Conservation (phyloP, 1,139 yeast species). For the Scheffersomyces insectosa region DNA sequence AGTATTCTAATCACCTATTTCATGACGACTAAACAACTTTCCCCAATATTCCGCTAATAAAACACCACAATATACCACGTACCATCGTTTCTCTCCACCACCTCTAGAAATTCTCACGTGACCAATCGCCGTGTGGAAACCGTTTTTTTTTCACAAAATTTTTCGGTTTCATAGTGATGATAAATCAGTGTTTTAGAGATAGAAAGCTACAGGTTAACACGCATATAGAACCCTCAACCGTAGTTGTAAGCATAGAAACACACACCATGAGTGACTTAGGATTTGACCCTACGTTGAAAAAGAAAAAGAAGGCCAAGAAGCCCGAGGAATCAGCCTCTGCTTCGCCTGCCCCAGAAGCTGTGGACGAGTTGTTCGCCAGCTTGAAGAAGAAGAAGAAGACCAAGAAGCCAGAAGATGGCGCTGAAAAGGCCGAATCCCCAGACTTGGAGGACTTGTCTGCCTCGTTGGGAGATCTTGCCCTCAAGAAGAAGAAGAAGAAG, state of each 20-base stretch:
- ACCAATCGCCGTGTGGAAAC: too few relatives aligned
- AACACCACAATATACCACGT: too few relatives aligned
- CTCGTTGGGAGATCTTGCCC: slow-evolving; percentile 70
- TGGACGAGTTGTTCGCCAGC: slow-evolving; percentile 56
- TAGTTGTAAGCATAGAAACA: background rate
- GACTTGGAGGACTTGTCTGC: slow-evolving; percentile 59
- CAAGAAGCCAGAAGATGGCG: slow-evolving; percentile 38
- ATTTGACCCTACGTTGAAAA: slow-evolving; percentile 76
- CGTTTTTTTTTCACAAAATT: too few relatives aligned
- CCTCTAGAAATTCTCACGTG: too few relatives aligned
- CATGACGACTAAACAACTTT: too few relatives aligned
- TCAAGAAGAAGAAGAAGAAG: slow-evolving; percentile 79
- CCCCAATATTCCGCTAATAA: too few relatives aligned
- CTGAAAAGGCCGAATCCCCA: slow-evolving; percentile 34
- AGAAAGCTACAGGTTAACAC: too few relatives aligned
- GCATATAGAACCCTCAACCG: too few relatives aligned
- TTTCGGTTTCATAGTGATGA: too few relatives aligned
- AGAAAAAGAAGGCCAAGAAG: slow-evolving; percentile 76
- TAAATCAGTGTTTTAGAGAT: too few relatives aligned
- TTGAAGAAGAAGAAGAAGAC: slow-evolving; percentile 54
- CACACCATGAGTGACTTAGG: slow-evolving; percentile 59
- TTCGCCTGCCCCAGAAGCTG: slow-evolving; percentile 32
- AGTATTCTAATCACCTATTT: too few relatives aligned
- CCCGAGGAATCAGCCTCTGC: slow-evolving; percentile 38
- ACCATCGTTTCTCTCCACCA: too few relatives aligned